Base-by-base conservation (phyloP, 2,329 filamentous ascomycete species). In the Onygena corvina region DNA sequence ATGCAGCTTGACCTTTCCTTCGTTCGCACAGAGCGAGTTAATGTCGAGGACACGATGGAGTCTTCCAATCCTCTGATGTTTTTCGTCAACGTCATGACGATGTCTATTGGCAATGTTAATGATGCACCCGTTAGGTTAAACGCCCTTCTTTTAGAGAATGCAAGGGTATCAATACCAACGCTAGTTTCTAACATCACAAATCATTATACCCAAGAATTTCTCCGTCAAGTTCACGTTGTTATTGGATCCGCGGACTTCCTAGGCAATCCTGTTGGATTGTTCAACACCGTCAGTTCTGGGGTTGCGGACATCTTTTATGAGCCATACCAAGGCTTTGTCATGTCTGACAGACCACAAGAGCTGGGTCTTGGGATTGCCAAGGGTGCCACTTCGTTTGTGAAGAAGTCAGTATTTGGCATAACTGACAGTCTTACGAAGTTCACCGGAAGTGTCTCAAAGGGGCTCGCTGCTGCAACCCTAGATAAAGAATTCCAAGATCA, bases 301-400 rank as follows among this genome's bases (percentile, higher is more conserved):
- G 86, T 98, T 48, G 89, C 86, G 16, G 92, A 95, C 64, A 94
- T 98, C 63, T 98, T 98, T 71, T 98, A 98, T 73, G 93, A 98
- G 65, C 92, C 92, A 31, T 98, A 98, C 69, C 92, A 98, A 71
- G 86, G 93, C 18, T 79, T 98, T 45, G 93, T 98, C 64, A 86
- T 94, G 75, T 94, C 89, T 0, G 92, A 98, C 64, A 80, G 86
- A 57, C 93, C 92, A 1, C 90, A 96, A 65, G 90, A 98, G 56
- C 81, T 98, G 49, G 93, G 92, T 16, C 75, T 94, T 34, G 92
- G 92, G 14, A 94, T 98, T 54, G 93, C 92, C 30, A 95, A 95
- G 67, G 92, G 92, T 33, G 92, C 93, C 8, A 90, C 88, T 0
- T 94, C 87, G 56, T 96, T 98, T 61, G 85, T 95, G 57, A 98